phyloP scores from a whole-genome alignment of 805 yeast genomes.

The Candida saitoana region DNA sequence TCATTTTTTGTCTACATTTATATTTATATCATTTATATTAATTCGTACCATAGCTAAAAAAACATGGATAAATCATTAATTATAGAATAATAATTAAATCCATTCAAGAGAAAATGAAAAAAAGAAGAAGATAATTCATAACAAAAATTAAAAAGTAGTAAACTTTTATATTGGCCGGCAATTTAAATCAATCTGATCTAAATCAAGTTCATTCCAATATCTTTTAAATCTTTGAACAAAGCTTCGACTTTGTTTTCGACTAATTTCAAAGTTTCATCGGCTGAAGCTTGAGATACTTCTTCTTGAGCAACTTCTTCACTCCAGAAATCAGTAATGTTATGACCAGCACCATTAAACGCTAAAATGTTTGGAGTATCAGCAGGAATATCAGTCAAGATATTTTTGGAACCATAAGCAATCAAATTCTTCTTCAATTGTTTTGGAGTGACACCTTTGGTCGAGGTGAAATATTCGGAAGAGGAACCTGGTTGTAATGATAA shows the following conservation, averaged over 20 bases:
- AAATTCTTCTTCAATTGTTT: slow-evolving; percentile 72
- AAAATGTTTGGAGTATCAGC: slow-evolving; percentile 72
- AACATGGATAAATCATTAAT: background rate
- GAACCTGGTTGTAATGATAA: slow-evolving; percentile 79
- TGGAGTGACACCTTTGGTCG: slow-evolving; percentile 58
- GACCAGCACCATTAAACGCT: slow-evolving; percentile 81
- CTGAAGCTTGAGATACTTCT: background rate
- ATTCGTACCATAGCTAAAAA: background rate
- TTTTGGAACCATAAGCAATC: slow-evolving; percentile 62
- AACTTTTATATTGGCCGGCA: background rate
- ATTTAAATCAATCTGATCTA: too few species aligned
- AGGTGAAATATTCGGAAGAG: slow-evolving; percentile 56
- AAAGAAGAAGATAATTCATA: background rate
- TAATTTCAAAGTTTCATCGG: slow-evolving; percentile 1
- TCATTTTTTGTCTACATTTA: too few species aligned
- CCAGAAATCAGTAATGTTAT: slow-evolving; percentile 66
- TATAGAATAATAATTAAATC: background rate
- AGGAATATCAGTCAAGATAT: slow-evolving; percentile 58
- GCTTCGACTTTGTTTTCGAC: slow-evolving; percentile 4
- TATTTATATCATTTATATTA: background rate
- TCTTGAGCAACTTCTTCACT: slow-evolving; percentile 13
- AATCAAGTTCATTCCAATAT: slow-evolving; percentile 3
- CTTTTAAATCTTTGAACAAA: slow-evolving; percentile 4
- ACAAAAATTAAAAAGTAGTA: background rate
- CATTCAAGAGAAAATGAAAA: background rate